Percentiles rank a stretch among this genome's conserved stretches.
Conservation (phyloP, 1,139 yeast species). For the Yamadazyma membranifaciens region DNA sequence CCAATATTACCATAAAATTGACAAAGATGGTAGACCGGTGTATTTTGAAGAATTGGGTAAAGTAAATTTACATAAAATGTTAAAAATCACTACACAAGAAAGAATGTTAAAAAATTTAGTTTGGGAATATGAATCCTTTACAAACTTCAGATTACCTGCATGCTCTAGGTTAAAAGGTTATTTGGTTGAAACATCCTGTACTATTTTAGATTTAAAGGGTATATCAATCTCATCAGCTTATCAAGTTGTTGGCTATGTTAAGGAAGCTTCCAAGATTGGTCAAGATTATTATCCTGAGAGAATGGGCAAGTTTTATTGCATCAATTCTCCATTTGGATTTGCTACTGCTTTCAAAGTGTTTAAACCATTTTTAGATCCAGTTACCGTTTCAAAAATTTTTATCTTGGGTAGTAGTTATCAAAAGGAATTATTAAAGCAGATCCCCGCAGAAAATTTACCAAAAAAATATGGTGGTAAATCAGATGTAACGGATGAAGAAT, state of each 20-base stretch:
- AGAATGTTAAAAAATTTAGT: conserved; percentile 94
- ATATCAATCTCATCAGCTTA: conserved; percentile 81
- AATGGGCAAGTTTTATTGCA: conserved; percentile 95
- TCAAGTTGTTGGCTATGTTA: conserved; percentile 82
- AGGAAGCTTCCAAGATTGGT: conserved; percentile 90
- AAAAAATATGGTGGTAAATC: conserved; percentile 85
- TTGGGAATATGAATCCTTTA: conserved; percentile 96
- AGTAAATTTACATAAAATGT: conserved; percentile 87
- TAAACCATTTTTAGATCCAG: conserved; percentile 95
- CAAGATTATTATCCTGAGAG: conserved; percentile 99
- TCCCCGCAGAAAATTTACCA: conserved; percentile 92
- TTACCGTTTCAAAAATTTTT: conserved; percentile 94
- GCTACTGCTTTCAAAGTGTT: conserved; percentile 88
- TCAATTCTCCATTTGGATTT: conserved; percentile 97
- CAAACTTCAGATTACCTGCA: conserved; percentile 83
- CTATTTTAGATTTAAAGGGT: conserved; percentile 92
- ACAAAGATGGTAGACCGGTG: conserved; percentile 94
- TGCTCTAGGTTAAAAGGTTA: conserved; percentile 80
- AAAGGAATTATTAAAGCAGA: conserved; percentile 83
- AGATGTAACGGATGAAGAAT: conserved; percentile 67
- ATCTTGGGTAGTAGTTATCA: conserved; percentile 79
- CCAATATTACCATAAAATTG: conserved; percentile 95
- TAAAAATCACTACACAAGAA: conserved; percentile 90
- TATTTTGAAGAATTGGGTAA: conserved; percentile 92
- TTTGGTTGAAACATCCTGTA: conserved; percentile 92